Evolutionary conservation across 1,284 basidiomycete genomes (phyloP), one percentile per base, ranked within the genome.

Genomic region (Ganoderma leucocontextum): DNA sequence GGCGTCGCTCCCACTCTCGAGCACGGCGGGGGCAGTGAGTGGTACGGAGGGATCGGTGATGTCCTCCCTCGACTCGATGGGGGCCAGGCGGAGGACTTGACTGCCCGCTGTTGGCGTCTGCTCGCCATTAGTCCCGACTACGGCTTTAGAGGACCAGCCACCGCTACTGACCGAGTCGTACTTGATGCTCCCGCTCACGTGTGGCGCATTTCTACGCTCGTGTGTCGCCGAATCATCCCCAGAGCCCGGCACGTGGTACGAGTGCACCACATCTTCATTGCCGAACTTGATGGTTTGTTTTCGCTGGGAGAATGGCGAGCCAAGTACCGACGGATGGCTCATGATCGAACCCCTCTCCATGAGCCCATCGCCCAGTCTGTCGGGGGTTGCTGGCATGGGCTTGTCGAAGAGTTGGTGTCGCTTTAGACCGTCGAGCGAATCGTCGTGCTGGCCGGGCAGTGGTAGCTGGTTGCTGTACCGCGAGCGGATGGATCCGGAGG

Each of bases 391-490:
- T 22, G 80, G 78, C 73, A 95, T 84, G 7, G 93, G 94, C 12
- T 91, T 86, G 74, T 95, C 94, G 75, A 92, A 95, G 22, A 95
- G 83, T 73, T 95, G 90, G 75, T 94, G 93, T n/a, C 93, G 85
- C 71, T 86, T 84, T 74, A 95, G 74, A 22, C 87, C 86, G 29
- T 75, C 78, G 53, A 81, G 78, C 0, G 74, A 69, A 53, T 80
- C 79, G 52, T 53, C 19, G 29, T 59, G 39, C 38, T 44, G 61
- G 4, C 61, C 69, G 19, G 73, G 75, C 19, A 69, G 70, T 10
- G 74, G 74, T 6, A 66, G 67, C 41, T 61, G 72, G 5, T 64
- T 55, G 59, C 71, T 75, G 67, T 70, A 69, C 9, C 76, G 72
- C 36, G 75, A 74, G 57, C 72, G 73, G 29, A 76, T 44, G 10